A percentile compares a stretch with the other conserved stretches of the same genome.
phyloP scores from a whole-genome alignment of 2,329 filamentous ascomycete genomes.

The Graphilbum sp. region DNA sequence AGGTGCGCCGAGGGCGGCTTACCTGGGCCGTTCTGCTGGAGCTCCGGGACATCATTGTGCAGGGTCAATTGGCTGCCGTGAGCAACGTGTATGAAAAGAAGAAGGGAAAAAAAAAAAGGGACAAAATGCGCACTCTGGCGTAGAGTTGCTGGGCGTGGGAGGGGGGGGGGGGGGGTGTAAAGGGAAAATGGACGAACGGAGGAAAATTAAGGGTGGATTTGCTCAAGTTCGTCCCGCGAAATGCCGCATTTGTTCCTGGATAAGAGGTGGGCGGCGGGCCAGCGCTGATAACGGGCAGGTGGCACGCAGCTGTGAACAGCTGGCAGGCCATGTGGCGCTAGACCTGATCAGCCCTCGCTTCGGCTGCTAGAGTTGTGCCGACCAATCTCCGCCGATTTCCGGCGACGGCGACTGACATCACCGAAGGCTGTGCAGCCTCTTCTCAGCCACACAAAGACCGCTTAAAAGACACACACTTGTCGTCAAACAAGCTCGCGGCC shows the following conservation, averaged over 20 bases:
- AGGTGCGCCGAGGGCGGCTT: too few relatives aligned
- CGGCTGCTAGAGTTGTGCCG: conserved; percentile 4
- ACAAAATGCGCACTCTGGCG: background rate
- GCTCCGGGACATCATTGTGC: conserved; percentile 43
- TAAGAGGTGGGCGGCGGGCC: conserved; percentile 1
- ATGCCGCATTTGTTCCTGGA: conserved; percentile 3
- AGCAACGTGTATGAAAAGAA: too few relatives aligned
- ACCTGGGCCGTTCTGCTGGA: conserved; percentile 43
- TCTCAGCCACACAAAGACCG: too few relatives aligned
- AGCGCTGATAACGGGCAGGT: background rate
- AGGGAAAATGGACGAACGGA: background rate
- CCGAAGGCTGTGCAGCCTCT: too few relatives aligned
- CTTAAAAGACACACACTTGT: too few relatives aligned
- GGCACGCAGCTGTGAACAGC: conserved; percentile 1
- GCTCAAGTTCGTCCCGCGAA: conserved; percentile 5
- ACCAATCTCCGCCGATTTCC: conserved; percentile 10
- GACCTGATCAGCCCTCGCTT: conserved; percentile 4
- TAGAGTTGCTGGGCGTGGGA: background rate
- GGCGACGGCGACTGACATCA: conserved; percentile 3
- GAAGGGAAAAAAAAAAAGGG: background rate
- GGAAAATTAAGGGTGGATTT: conserved; percentile 2
- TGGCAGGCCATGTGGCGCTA: background rate
- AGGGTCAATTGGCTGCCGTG: conserved; percentile 9
- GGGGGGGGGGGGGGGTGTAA: background rate
- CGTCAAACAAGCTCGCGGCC: too few relatives aligned